Percentiles rank a stretch among this genome's conserved stretches.
phyloP scores from a whole-genome alignment of 2,329 filamentous ascomycete genomes.

The Eutypa lata region DNA sequence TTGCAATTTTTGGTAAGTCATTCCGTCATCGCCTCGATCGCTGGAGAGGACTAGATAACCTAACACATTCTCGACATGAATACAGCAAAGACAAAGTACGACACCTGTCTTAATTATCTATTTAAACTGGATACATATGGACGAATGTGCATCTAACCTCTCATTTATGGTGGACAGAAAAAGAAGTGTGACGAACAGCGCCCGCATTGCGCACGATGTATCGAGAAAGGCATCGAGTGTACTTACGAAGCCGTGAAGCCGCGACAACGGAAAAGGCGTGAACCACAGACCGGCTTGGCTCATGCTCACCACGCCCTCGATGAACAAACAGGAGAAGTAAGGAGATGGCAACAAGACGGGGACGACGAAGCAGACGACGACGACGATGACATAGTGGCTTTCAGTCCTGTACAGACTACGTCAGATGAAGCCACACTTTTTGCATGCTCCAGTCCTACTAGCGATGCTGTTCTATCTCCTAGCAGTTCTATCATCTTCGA shows the following conservation, averaged over 20 bases:
- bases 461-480: constrained; percentile 26
- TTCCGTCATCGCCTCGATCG: constrained; percentile 2
- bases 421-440: constrained; percentile 13
- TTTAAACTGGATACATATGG: not conserved
- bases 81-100: constrained; percentile 53
- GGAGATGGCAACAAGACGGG: constrained; percentile 18
- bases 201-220: constrained; percentile 48
- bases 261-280: constrained; percentile 38
- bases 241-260: constrained; percentile 47
- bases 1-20: constrained; percentile 50
- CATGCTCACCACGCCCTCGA: constrained; percentile 7
- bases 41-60: constrained; percentile 4
- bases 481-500: constrained; percentile 30
- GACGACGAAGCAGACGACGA: constrained; percentile 12
- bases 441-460: constrained; percentile 14
- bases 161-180: constrained; percentile 37
- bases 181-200: constrained; percentile 56
- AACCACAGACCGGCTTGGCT: constrained; percentile 21
- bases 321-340: constrained; percentile 11
- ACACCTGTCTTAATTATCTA: constrained; percentile 5
- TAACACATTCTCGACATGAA: constrained; percentile 17
- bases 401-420: constrained; percentile 18
- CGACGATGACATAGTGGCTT: constrained; percentile 15
- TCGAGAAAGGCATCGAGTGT: constrained; percentile 46
- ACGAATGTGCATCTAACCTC: constrained; percentile 9